Evolutionary conservation across 441 rosid species (phyloP), one percentile per base, ranked within the genome.

Genomic region (Jatropha podagrica): DNA sequence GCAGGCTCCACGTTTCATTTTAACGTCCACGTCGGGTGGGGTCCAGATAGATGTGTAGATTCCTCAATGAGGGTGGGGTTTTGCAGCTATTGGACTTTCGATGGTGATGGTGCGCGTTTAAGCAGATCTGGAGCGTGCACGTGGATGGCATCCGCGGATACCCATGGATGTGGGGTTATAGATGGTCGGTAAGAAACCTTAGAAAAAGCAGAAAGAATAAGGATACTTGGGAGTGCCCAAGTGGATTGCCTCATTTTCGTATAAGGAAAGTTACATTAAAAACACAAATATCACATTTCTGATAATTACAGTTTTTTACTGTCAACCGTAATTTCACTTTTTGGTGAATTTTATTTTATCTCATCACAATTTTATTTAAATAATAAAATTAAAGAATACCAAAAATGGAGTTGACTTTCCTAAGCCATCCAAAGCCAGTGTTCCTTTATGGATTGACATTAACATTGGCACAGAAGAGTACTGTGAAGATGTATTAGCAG

Each of bases 111-210:
- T 46, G 41, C 26, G 11, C 56, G 60, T 68, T 70, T 41, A 54
- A 74, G 23, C 42, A 2, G 64, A 77, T 81, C 76, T 0, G 0
- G 0, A 1, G 71, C 83, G 54, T 78, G 56, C 86, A 88, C 84
- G 81, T 88, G 86, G 68, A 42, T 4, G 72, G 79, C 44, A 62
- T 49, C 41, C 15, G 11, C 56, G 71, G 40, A 68, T 7, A 51
- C 79, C 81, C 69, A 54, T 20, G 59, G 7, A 38, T 37, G 32
- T 69, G 75, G 75, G 81, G 76, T 77, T 76, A 46, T 55, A 14
- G 75, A 65, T 81, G 73, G 88, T 77, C 81, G 84, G 81, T 49
- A 73, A 65, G 74, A 73, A 60, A 78, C 69, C 66, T 18, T n/a
- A 7, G 40, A 68, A 76, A 63, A 11, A 8, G 17, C 72, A 69